Evolutionary conservation across 805 yeast species (phyloP), one percentile per base, ranked within the genome.

Genomic region (Candida sonorensis): DNA sequence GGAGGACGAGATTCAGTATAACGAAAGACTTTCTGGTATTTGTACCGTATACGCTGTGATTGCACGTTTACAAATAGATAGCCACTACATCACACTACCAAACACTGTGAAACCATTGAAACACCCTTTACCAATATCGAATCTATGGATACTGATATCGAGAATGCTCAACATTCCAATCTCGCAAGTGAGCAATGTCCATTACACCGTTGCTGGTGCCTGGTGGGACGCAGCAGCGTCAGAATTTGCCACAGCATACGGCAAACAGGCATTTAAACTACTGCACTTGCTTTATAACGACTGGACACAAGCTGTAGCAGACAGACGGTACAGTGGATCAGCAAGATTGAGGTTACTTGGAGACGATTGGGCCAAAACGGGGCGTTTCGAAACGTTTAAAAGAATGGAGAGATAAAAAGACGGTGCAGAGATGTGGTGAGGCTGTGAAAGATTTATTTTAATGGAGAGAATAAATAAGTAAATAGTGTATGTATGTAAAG

Each of bases 141-240:
- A 68, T 37, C 62, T 70, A 16, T 90, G 97, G 97, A 59, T 46
- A 20, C 69, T 85, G 52, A 42, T 81, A n/a, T 79, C 95, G 0
- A 62, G 97, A 27, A 54, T 75, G 31, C 62, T 82, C 26, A 87
- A 92, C 56, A 59, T 69, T 0, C 69, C 75, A 1, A 21, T 49
- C 3, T 60, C 61, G 0, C 52, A 70, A 10, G 49, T 87, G 10
- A 62, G 75, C 0, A 80, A 84, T 42, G 70, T 81, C 1, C 95
- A 88, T 52, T 88, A 67, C 50, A 65, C 76, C 0, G 72, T 81
- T 2, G 67, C 77, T 4, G 79, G 85, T 2, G 73, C 81, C 21
- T 88, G 97, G 97, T 86, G 97, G 95, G 97, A 92, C 43, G 75
- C 87, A 5, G 67, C 81, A 30, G 88, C 83, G 0, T 40, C 45